Conservation (phyloP, 2,329 filamentous ascomycete genomes). For the Knufia fluminis region DNA sequence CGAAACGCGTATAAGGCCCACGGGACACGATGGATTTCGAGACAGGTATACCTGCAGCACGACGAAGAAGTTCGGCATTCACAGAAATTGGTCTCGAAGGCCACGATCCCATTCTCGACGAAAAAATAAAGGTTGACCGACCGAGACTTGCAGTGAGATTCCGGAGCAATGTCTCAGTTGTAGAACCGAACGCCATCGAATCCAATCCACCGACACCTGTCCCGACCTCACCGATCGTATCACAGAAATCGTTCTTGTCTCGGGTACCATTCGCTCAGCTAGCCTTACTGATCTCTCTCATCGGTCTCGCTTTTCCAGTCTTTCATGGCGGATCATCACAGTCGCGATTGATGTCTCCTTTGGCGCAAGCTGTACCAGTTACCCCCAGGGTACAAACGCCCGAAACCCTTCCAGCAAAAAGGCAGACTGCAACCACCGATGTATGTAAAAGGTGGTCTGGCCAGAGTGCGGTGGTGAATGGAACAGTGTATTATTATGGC, state of each 20-base stretch:
- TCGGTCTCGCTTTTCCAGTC: slow-evolving; percentile 18
- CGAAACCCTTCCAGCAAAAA: slow-evolving; percentile 11
- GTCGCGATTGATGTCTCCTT: slow-evolving; percentile 8
- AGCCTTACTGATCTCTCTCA: slow-evolving; percentile 16
- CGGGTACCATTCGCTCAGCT: slow-evolving; percentile 16
- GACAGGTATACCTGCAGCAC: background rate
- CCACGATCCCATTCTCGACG: slow-evolving; percentile 17
- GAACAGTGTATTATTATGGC: slow-evolving; percentile 67
- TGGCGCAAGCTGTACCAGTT: slow-evolving; percentile 15
- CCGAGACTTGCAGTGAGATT: slow-evolving; percentile 18
- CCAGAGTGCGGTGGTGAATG: slow-evolving; percentile 61
- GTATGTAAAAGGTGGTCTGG: slow-evolving; percentile 59
- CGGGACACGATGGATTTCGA: background rate
- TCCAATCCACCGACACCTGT: slow-evolving; percentile 7
- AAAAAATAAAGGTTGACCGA: slow-evolving; percentile 14
- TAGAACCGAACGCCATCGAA: slow-evolving; percentile 10
- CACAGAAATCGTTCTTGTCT: slow-evolving; percentile 13
- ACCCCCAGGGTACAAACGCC: background rate
- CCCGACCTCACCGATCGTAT: background rate
- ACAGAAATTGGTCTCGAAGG: slow-evolving; percentile 21
- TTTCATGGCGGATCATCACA: slow-evolving; percentile 10
- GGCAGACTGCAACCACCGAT: slow-evolving; percentile 41
- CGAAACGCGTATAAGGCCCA: too few relatives aligned
- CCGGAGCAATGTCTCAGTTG: slow-evolving; percentile 17
- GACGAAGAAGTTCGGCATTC: slow-evolving; percentile 19